These are phyloP conservation scores for Kazachstania psychrophila DNA, from an alignment of 805 yeast genomes.

Conservation along the genomic window DNA sequence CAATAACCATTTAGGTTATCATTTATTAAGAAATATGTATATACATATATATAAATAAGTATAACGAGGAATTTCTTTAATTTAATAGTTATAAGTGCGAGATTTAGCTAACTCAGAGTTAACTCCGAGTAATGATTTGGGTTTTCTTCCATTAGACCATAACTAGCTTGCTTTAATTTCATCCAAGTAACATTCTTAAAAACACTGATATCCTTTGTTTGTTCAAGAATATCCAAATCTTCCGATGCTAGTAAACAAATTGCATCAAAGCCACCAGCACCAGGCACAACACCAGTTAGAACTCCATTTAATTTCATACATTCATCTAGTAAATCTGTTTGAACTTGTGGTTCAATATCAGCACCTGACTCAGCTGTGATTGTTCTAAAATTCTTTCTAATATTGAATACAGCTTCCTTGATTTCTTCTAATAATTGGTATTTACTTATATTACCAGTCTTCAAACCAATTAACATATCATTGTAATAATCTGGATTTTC, in stretches of 20 bases:
- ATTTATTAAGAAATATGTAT: background rate
- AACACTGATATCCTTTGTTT: conserved; percentile 20
- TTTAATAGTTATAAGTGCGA: too few species aligned
- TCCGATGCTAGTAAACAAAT: conserved; percentile 60
- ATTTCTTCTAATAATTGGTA: conserved; percentile 29
- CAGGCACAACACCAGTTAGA: conserved; percentile 94
- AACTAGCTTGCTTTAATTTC: conserved; percentile 50
- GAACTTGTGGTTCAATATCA: conserved; percentile 77
- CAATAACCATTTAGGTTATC: too few species aligned
- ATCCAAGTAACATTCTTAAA: conserved; percentile 56
- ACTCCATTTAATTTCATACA: conserved; percentile 59
- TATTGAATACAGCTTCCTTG: conserved; percentile 34
- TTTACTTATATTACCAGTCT: conserved; percentile 5
- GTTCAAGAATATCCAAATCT: conserved; percentile 28
- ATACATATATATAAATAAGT: background rate
- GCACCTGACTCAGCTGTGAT: conserved; percentile 66
- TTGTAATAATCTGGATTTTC: conserved; percentile 32
- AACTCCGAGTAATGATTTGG: conserved; percentile 23
- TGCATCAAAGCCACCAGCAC: conserved; percentile 98
- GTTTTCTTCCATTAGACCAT: conserved; percentile 48
- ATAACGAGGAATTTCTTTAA: background rate
- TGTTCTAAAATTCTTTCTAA: conserved; percentile 49
- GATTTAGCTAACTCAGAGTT: too few species aligned
- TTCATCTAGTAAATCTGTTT: conserved; percentile 57
- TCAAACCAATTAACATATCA: conserved; percentile 14